Evolutionary conservation across 768 basidiomycete species (phyloP), one percentile per base, ranked within the genome.

Genomic region (Tulasnella sp.): DNA sequence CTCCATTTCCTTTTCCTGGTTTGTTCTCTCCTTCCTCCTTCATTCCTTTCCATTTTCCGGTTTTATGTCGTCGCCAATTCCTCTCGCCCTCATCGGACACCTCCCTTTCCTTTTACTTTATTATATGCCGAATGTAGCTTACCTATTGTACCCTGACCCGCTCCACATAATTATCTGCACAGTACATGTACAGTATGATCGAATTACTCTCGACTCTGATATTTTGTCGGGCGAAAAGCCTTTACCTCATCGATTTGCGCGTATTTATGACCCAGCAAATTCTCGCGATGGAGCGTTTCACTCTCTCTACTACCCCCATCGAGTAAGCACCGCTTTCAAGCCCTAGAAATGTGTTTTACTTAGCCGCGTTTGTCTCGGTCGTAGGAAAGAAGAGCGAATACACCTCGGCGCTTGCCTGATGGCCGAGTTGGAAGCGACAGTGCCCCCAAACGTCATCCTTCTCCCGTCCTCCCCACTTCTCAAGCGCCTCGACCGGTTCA

Each of bases 111-210:
- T 10, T 44, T 68, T 34, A 36, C 27, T 34, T 68, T 68, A 27
- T 68, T 31, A 12, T 31, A 27, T 68, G 34, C n/a, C 34, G 62
- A 68, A 36, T 44, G 62, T 68, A 68, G 27, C 62, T 68, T 68
- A 68, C 34, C n/a, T n/a, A n/a, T 40, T 68, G 62, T 68, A 68
- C 36, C 6, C 62, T 36, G 62, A 6, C 44, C 62, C 8, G 7
- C 12, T 68, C 62, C 62, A 68, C 62, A 44, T 68, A 68, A 68
- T 68, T 68, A 68, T 68, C n/a, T 14, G n/a, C 62, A 68, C 62
- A 36, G 62, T 68, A 68, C 62, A 31, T 68, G 62, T 68, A 68
- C 34, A 68, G 36, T 68, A 68, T 68, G 62, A 68, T 68, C 31
- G 62, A 27, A 31, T 68, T 24, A 4, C 34, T 36, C n/a, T 36